A percentile compares a stretch with the other conserved stretches of the same genome.
Evolutionary conservation across 768 basidiomycete species (phyloP).

Genomic region (Agrocybe praecox): DNA sequence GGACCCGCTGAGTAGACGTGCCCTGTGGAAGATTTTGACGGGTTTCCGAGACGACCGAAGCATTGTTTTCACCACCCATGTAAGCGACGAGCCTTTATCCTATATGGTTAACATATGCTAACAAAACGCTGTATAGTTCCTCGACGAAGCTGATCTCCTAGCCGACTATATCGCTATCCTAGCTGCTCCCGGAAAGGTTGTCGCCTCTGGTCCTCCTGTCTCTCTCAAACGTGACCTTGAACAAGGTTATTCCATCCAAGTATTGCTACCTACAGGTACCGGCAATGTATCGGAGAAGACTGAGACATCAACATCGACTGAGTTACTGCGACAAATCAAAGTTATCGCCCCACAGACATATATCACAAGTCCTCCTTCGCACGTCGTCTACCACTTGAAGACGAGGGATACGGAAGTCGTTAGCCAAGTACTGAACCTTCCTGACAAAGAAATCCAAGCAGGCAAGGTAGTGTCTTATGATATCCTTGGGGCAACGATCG

Average conservation of each 20-base stretch:
- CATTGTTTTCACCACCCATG: constrained; percentile 81
- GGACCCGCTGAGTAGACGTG: constrained; percentile 77
- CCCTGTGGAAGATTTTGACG: constrained; percentile 76
- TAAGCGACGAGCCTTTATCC: constrained; percentile 27
- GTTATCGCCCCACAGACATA: constrained; percentile 47
- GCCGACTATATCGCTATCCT: constrained; percentile 78
- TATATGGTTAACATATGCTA: too few species aligned
- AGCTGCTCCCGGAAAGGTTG: constrained; percentile 74
- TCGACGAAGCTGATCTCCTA: constrained; percentile 80
- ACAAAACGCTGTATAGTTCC: constrained; percentile 44
- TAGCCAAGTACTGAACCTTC: constrained; percentile 53
- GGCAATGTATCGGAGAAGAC: constrained; percentile 20
- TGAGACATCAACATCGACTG: neutral
- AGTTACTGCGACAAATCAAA: constrained; percentile 46
- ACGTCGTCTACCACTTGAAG: constrained; percentile 58
- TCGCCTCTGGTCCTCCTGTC: constrained; percentile 76
- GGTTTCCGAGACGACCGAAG: constrained; percentile 66
- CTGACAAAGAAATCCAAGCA: constrained; percentile 45
- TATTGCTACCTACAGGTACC: constrained; percentile 39
- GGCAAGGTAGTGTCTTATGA: constrained; percentile 58
- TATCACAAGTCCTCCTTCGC: constrained; percentile 40
- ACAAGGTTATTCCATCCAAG: constrained; percentile 68
- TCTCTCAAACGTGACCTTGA: constrained; percentile 70
- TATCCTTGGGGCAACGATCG: constrained; percentile 73
- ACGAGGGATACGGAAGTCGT: constrained; percentile 59